Evolutionary conservation across 2,329 filamentous ascomycete genomes (phyloP).

Genomic region (Kalaharituber pfeilii): DNA sequence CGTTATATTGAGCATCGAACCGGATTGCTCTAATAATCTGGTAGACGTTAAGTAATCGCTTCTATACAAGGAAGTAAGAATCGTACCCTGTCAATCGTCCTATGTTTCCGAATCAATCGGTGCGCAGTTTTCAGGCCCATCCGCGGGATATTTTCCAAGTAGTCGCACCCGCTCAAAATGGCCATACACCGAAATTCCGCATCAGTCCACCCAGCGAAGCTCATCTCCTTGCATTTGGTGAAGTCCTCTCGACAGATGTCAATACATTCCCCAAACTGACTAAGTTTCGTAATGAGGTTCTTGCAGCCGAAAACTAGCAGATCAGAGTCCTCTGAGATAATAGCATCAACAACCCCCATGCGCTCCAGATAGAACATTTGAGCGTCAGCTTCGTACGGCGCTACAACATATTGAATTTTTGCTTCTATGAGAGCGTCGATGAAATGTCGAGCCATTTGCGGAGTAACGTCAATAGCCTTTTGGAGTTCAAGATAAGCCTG

Average conservation of each 20-base stretch:
- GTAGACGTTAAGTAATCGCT: not conserved
- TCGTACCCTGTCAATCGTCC: slow-evolving; percentile 57
- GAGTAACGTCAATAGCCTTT: slow-evolving; percentile 88
- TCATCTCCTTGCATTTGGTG: slow-evolving; percentile 62
- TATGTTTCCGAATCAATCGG: slow-evolving; percentile 75
- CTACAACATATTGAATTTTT: slow-evolving; percentile 72
- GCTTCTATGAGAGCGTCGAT: slow-evolving; percentile 80
- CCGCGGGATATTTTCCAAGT: slow-evolving; percentile 66
- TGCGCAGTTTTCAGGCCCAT: slow-evolving; percentile 90
- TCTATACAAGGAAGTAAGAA: not conserved
- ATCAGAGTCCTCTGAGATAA: slow-evolving; percentile 92
- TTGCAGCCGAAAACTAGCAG: slow-evolving; percentile 88
- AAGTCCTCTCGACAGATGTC: slow-evolving; percentile 85
- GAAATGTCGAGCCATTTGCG: slow-evolving; percentile 78
- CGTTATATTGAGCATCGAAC: slow-evolving; percentile 69
- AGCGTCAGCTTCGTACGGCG: slow-evolving; percentile 94
- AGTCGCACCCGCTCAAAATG: slow-evolving; percentile 91
- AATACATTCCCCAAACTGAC: slow-evolving; percentile 81
- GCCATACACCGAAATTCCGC: slow-evolving; percentile 85
- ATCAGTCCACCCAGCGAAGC: slow-evolving; percentile 80
- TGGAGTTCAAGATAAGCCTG: slow-evolving; percentile 77
- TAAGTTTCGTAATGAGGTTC: slow-evolving; percentile 77
- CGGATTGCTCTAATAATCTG: slow-evolving; percentile 52
- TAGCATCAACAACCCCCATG: slow-evolving; percentile 65
- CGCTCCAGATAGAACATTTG: slow-evolving; percentile 88